Base-by-base conservation (phyloP, 352 stramenopile species). In the Halophytophthora batemanensis region DNA sequence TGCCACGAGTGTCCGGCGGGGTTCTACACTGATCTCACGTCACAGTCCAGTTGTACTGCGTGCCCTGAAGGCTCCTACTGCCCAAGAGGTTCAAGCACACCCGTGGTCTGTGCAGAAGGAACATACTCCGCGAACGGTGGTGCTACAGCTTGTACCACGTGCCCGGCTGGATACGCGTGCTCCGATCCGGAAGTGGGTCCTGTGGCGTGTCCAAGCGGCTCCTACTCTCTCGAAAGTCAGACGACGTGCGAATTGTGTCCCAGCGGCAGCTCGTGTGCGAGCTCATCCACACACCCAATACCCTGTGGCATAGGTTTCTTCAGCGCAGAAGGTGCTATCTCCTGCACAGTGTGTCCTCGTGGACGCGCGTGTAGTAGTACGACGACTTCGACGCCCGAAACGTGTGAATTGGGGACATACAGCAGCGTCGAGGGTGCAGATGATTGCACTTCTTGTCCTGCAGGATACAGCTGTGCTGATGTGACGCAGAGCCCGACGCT, bases 51-150 rank as follows among this genome's bases (percentile, higher is more conserved):
- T 3, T 84, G 75, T 38, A 22, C n/a, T 1, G 46, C 55, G 3
- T 95, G 84, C 35, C 79, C 79, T 2, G 41, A 52, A 5, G 74
- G 77, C 0, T 78, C 44, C 19, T 81, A 72, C 49, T 90, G 80
- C 21, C 58, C 70, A 3, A 59, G 57, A 39, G 63, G 61, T 1
- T 60, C 61, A 0, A 50, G 22, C 1, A 46, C 51, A 10, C 75
- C 80, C 6, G 38, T 56, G 2, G 11, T 31, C 1, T 90, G 77
- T 42, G 22, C 59, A 4, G 17, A 48, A 39, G 71, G 69, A 14
- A 71, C 60, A 1, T 84, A 73, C 34, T 69, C 68, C 0, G 25
- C 69, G 11, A 60, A 62, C 6, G 71, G 61, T n/a, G 64, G 69
- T 8, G 52, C 53, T 25, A 19, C 58, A 10, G 45, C 56, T 12